Evolutionary conservation across 2,329 filamentous ascomycete species (phyloP).

Genomic region (Fusarium azukiicola): DNA sequence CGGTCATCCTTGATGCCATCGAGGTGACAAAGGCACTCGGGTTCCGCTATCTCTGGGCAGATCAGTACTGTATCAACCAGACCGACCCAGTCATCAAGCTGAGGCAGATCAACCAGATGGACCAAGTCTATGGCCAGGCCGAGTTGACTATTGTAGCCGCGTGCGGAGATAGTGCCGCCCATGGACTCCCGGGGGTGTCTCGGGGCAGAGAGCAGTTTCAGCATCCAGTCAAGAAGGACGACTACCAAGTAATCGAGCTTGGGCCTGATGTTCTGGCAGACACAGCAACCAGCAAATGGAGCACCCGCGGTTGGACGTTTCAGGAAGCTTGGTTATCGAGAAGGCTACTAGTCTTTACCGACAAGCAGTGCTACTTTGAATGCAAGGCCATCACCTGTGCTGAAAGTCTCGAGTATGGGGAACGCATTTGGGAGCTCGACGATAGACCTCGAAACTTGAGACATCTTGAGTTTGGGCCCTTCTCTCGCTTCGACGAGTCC

Average conservation of each 20-base stretch:
- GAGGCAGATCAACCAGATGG: background rate
- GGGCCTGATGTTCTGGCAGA: background rate
- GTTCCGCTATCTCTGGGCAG: background rate
- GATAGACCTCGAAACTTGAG: background rate
- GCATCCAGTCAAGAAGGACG: background rate
- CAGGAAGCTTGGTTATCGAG: background rate
- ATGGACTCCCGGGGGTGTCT: background rate
- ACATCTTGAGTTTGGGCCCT: background rate
- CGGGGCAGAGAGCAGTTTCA: background rate
- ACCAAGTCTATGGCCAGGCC: background rate
- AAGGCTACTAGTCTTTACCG: background rate
- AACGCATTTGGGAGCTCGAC: background rate
- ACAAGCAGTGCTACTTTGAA: background rate
- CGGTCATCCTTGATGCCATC: background rate
- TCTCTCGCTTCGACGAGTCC: background rate
- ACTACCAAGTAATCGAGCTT: background rate
- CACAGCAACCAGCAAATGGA: background rate
- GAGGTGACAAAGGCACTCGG: background rate
- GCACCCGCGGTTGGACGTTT: background rate
- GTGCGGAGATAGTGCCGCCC: background rate
- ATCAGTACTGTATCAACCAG: background rate
- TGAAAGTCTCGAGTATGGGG: background rate
- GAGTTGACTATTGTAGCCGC: background rate
- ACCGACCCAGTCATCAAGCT: background rate
- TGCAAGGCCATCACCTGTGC: background rate